These are phyloP conservation scores for Pinus tabuliformis DNA, from an alignment of 75 land plant genomes.

Conservation along the genomic window DNA sequence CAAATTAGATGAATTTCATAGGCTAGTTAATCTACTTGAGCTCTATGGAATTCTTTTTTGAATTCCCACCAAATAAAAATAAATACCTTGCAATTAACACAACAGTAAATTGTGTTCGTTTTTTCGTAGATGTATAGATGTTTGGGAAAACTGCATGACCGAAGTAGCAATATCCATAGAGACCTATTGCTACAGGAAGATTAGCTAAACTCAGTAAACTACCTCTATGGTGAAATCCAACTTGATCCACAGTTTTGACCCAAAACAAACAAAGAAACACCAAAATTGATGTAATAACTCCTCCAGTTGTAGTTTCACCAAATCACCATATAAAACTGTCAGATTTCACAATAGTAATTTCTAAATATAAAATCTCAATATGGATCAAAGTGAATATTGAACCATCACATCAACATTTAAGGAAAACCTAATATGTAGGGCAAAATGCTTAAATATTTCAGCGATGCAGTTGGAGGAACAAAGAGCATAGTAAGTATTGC, in stretches of 20 bases:
- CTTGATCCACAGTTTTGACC: conserved; percentile 64
- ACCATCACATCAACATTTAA: neutral
- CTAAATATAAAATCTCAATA: neutral
- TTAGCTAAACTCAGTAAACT: conserved; percentile 32
- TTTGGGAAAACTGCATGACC: conserved; percentile 94
- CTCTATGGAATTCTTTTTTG: neutral
- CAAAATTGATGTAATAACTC: conserved; percentile 74
- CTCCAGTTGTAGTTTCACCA: conserved; percentile 60
- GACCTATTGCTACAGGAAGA: conserved; percentile 78
- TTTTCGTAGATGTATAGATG: conserved; percentile 76
- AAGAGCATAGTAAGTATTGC: conserved; percentile 56
- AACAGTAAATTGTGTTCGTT: conserved; percentile 42
- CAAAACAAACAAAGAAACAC: conserved; percentile 64
- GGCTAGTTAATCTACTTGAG: neutral
- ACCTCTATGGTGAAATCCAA: conserved; percentile 45
- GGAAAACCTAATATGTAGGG: conserved; percentile 68
- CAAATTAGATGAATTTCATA: neutral
- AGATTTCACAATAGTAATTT: neutral
- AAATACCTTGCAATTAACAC: conserved; percentile 59
- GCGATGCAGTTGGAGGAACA: conserved; percentile 80
- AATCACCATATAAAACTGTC: neutral
- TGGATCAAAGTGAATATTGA: neutral
- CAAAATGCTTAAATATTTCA: conserved; percentile 60
- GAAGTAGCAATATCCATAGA: conserved; percentile 85
- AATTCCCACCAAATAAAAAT: neutral